phyloP scores from a whole-genome alignment of 2,329 filamentous ascomycete genomes.

The Diplodia intermedia region DNA sequence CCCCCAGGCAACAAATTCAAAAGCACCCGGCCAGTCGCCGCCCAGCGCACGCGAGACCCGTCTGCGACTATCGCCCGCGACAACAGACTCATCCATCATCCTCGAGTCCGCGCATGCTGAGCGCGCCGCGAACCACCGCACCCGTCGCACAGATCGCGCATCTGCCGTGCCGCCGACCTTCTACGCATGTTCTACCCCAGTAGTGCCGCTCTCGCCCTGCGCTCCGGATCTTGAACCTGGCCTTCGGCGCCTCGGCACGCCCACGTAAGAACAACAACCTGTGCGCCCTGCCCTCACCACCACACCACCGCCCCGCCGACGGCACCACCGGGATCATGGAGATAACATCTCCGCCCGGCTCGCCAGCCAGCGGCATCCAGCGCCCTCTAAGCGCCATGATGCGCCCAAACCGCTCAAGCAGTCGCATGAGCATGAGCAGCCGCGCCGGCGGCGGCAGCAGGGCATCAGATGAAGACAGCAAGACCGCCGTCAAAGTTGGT shows the following conservation, averaged over 20 bases:
- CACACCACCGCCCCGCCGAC: conserved; percentile 8
- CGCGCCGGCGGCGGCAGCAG: conserved; percentile 76
- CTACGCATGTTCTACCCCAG: conserved; percentile 30
- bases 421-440: conserved; percentile 83
- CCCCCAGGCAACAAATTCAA: conserved; percentile 30
- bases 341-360: conserved; percentile 46
- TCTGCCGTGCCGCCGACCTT: conserved; percentile 28
- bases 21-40: conserved; percentile 26
- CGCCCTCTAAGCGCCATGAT: conserved; percentile 84
- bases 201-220: conserved; percentile 28
- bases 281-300: conserved; percentile 10
- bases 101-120: conserved; percentile 25
- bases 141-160: conserved; percentile 31
- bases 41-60: conserved; percentile 27
- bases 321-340: conserved; percentile 21
- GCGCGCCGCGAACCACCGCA: conserved; percentile 1
- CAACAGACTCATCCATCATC: conserved; percentile 10
- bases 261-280: neutral
- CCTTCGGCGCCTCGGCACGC: conserved; percentile 24
- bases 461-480: conserved; percentile 86
- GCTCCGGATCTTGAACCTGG: conserved; percentile 22
- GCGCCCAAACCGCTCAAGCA: conserved; percentile 77
- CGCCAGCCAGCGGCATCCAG: conserved; percentile 52
- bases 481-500: conserved; percentile 97
- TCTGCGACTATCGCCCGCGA: conserved; percentile 23